Conservation (phyloP, 768 basidiomycete species). For the Chiua virens region DNA sequence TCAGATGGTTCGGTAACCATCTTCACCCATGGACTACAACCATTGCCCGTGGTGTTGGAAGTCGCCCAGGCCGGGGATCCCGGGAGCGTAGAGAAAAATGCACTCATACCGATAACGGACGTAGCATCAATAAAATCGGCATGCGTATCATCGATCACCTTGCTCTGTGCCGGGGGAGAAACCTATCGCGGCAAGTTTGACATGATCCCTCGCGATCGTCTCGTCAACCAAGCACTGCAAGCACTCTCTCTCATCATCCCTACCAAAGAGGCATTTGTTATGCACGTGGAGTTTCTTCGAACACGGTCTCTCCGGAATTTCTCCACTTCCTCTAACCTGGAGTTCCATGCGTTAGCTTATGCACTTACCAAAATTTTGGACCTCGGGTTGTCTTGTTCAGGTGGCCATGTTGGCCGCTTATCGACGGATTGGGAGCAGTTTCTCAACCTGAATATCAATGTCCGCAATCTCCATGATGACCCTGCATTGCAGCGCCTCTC, state of each 20-base stretch:
- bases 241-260: conserved; percentile 64
- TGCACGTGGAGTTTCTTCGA: conserved; percentile 57
- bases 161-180: conserved; percentile 54
- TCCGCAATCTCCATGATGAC: conserved; percentile 57
- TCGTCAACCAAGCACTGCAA: conserved; percentile 61
- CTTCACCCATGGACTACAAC: conserved; percentile 59
- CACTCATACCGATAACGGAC: conserved; percentile 20
- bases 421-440: conserved; percentile 50
- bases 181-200: conserved; percentile 50
- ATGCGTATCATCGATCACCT: conserved; percentile 49
- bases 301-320: conserved; percentile 53
- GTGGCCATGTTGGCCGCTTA: conserved; percentile 11
- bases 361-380: conserved; percentile 53
- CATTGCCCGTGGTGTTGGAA: conserved; percentile 39
- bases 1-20: conserved; percentile 54
- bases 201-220: conserved; percentile 50
- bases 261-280: conserved; percentile 48
- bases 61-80: conserved; percentile 10
- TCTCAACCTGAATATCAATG: conserved; percentile 39
- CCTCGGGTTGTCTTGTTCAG: conserved; percentile 29
- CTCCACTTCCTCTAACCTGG: conserved; percentile 43
- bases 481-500: conserved; percentile 49
- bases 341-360: conserved; percentile 56
- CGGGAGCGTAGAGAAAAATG: neutral
- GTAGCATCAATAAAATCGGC: conserved; percentile 49